Evolutionary conservation across 805 yeast species (phyloP), one percentile per base, ranked within the genome.

Genomic region (Maudiozyma saulgeensis): DNA sequence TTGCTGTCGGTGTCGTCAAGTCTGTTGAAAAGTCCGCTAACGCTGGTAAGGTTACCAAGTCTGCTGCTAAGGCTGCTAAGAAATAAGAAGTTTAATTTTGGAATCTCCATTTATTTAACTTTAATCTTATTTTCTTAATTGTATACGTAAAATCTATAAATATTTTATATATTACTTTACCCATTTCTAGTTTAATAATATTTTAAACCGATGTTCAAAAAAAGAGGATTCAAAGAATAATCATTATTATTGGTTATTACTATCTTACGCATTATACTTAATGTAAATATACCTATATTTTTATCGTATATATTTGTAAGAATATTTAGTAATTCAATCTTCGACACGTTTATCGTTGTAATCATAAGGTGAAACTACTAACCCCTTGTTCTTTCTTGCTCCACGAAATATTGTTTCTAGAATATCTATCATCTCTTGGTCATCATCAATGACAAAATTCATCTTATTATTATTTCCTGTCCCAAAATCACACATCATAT

Each of bases 1-100:
- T 90, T 69, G 97, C 97, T 73, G 97, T 90, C 73, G 97, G 97
- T 87, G 96, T 90, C 72, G 86, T 91, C 86, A 91, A 91, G 84
- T 75, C 88, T 59, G 96, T 88, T 67, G 95, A 79, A 69, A 88
- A 88, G 85, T 70, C 86, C 62, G 84, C 81, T 76, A 77, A 75
- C 69, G 87, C 88, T 69, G 90, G 43, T 41, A 41, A 41, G 43
- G 43, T 41, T 41, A 41, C 43, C 43, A 41, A 41, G 34, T 42
- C 96, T 74, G 96, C 96, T 74, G 54, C 48, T 44, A 64, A 64
- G 66, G 67, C 67, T 56, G 56, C 58, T 51, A 64, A 62, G 62
- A 58, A 64, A 63, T 61, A 64, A 60, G 60, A 13, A 85, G 68
- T 84, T 95, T 84, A 82, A 84, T 77, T 87, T 87, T 82, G 91